Base-by-base conservation (phyloP, 164 flowering plant species). In the Warburgia ugandensis region DNA sequence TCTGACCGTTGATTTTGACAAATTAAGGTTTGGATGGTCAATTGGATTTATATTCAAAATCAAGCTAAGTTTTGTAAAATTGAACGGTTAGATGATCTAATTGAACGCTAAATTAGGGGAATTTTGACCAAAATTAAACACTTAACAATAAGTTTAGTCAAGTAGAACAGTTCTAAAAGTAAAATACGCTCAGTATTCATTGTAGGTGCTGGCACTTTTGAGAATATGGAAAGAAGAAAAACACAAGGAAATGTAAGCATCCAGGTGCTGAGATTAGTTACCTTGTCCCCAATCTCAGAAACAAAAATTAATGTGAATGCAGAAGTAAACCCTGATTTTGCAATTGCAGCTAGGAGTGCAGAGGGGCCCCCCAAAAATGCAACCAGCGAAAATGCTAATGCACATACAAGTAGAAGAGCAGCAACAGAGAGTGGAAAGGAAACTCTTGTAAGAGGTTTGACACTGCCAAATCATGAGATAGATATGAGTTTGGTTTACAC, bases 211-310 rank as follows among this genome's bases (percentile, higher is more conserved):
- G n/a, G n/a, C n/a, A n/a, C n/a, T n/a, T n/a, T n/a, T n/a, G n/a
- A n/a, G n/a, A n/a, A n/a, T n/a, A n/a, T n/a, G n/a, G n/a, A n/a
- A n/a, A n/a, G n/a, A n/a, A n/a, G n/a, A n/a, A n/a, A n/a, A n/a
- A n/a, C n/a, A n/a, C n/a, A n/a, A n/a, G n/a, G n/a, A n/a, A 40
- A 8, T 11, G 28, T 2, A 29, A 51, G 10, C 3, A 37, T 2
- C 13, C 19, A 42, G 20, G 19, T 12, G 30, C 0, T 12, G 19
- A 3, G 6, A 31, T 32, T 23, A 27, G 11, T 65, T 54, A 70
- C 99, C 94, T 92, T 92, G 77, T 92, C 99, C 27, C 99, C 99
- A 60, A 92, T 92, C 72, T 92, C 99, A 54, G 99, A 92, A 49
- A 92, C 95, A 82, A 82, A 88, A 59, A 92, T 92, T 62, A 92